Evolutionary conservation across 768 basidiomycete genomes (phyloP).

Genomic region (Suillus spraguei): DNA sequence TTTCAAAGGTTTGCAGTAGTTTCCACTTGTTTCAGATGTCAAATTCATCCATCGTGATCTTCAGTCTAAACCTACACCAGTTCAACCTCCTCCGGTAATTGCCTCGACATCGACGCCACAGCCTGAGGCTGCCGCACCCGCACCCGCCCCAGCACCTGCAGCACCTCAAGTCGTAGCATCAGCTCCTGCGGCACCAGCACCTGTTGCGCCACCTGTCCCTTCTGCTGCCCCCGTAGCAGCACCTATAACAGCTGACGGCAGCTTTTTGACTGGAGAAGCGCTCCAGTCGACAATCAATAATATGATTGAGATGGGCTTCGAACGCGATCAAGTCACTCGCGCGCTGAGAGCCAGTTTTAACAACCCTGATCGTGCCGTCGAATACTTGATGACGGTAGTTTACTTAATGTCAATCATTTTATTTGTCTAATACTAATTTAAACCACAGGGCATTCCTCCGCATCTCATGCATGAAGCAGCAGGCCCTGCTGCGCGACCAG

Average conservation of each 20-base stretch:
- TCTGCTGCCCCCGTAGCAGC: constrained; percentile 32
- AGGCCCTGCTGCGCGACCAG: constrained; percentile 17
- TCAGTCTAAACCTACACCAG: constrained; percentile 59
- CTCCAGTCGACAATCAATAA: constrained; percentile 78
- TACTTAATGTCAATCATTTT: constrained; percentile 15
- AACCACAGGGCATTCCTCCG: constrained; percentile 73
- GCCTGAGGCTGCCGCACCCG: constrained; percentile 29
- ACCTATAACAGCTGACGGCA: constrained; percentile 48
- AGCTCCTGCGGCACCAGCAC: constrained; percentile 32
- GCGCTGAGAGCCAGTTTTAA: constrained; percentile 94
- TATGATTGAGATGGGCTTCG: constrained; percentile 96
- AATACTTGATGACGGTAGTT: constrained; percentile 93
- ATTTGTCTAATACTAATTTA: constrained; percentile 16
- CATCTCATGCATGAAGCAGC: constrained; percentile 56
- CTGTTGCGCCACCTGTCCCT: constrained; percentile 33
- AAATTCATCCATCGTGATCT: constrained; percentile 4
- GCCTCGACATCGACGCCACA: constrained; percentile 36
- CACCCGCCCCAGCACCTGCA: constrained; percentile 23
- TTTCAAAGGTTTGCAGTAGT: constrained; percentile 75
- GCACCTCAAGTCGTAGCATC: constrained; percentile 35
- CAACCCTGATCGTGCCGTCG: constrained; percentile 97
- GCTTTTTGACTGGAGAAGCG: constrained; percentile 76
- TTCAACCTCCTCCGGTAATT: constrained; percentile 33
- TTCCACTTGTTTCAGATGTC: constrained; percentile 9
- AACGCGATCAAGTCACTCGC: constrained; percentile 77